Evolutionary conservation across 2,329 filamentous ascomycete species (phyloP), one percentile per base, ranked within the genome.

Genomic region (Xylaria sp.): DNA sequence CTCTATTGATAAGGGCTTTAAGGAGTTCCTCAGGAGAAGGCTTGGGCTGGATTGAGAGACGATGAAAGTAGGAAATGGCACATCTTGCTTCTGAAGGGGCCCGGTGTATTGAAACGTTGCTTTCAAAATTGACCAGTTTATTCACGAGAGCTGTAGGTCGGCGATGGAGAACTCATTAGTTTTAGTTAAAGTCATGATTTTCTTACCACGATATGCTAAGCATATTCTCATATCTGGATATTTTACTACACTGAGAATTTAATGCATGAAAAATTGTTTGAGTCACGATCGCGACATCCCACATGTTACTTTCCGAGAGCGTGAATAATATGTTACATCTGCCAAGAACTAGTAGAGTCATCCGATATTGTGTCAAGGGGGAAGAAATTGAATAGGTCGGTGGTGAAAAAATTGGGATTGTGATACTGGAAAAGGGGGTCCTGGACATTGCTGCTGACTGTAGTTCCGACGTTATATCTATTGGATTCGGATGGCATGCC

Each of bases 1-100:
- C 42, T 89, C 87, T 63, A 85, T 91, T 25, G 86, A 89, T 69
- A 83, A 78, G 8, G 85, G 85, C 3, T 85, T 90, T 76, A 80
- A 82, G 48, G 84, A 87, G 67, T 90, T 85, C 77, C 75, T 90
- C 69, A 78, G 75, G 65, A 74, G 73, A 2, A 76, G 79, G 51
- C 79, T 86, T 77, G 62, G 70, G 23, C 37, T 76, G 42, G 42
- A 67, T 29, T 50, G 50, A 54, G 27, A 53, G 25, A 18, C 13
- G 25, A 32, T 53, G 25, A 18, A 12, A 53, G 48, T 29, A 18
- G 42, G 6, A 21, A 47, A 21, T 21, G 6, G 5, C n/a, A 47
- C 5, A 21, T 1, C 8, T 21, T 21, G 42, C 42, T 47, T 21
- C 5, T 21, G 4, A 47, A 47, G n/a, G 42, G n/a, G 21, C 10